Evolutionary conservation across 345 rosid genomes (phyloP).

Genomic region (Aquilaria malaccensis): DNA sequence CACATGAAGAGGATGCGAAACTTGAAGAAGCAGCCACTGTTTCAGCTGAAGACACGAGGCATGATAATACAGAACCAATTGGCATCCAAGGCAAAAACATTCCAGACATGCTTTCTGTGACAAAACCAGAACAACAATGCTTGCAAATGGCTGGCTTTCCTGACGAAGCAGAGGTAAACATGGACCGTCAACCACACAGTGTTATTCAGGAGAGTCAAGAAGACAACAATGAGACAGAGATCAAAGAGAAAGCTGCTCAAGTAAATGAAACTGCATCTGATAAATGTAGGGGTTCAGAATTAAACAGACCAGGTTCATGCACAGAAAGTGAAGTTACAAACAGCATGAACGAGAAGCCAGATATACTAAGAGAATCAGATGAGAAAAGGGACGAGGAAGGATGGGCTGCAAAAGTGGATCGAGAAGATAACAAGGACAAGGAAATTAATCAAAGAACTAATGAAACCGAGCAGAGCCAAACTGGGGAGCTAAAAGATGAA

Average conservation of each 20-base stretch:
- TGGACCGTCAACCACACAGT: neutral
- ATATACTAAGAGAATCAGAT: slow-evolving; percentile 1
- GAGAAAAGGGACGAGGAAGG: slow-evolving; percentile 6
- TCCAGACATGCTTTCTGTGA: slow-evolving; percentile 1
- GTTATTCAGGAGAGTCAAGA: slow-evolving; percentile 2
- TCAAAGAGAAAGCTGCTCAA: slow-evolving; percentile 3
- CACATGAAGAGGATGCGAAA: slow-evolving; percentile 3
- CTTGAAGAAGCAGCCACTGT: slow-evolving; percentile 10
- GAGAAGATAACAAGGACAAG: slow-evolving; percentile 4
- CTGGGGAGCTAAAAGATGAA: neutral
- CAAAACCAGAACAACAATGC: slow-evolving; percentile 9
- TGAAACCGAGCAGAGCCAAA: slow-evolving; percentile 7
- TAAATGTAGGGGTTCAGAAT: slow-evolving; percentile 5
- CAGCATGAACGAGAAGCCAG: neutral
- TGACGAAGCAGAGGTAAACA: neutral
- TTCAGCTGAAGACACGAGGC: neutral
- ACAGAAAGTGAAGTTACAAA: slow-evolving; percentile 3
- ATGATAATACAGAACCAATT: slow-evolving; percentile 6
- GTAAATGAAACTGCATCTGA: slow-evolving; percentile 1
- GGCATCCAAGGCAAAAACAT: neutral
- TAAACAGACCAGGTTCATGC: neutral
- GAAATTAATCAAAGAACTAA: neutral
- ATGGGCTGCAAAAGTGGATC: neutral
- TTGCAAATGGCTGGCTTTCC: slow-evolving; percentile 8
- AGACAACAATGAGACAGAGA: slow-evolving; percentile 3